phyloP scores from a whole-genome alignment of 2,329 filamentous ascomycete genomes.

The Leptographium procerum region DNA sequence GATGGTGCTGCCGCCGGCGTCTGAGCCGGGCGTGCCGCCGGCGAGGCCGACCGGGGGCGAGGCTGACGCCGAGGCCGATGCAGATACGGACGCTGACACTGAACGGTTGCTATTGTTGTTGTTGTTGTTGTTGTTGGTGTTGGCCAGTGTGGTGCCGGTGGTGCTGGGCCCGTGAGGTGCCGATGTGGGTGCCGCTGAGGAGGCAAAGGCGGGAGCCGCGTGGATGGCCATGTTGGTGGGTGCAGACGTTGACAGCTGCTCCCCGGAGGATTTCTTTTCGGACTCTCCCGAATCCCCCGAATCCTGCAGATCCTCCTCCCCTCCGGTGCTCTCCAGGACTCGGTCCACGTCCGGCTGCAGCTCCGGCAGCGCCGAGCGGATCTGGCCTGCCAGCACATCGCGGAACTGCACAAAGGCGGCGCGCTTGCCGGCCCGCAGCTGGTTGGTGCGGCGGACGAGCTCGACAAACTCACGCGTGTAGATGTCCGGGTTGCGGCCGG shows the following conservation, averaged over 20 bases:
- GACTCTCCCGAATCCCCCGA: too few species aligned
- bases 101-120: background rate
- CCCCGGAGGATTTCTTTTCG: background rate
- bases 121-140: too few species aligned
- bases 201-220: background rate
- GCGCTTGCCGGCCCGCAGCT: conserved; percentile 55
- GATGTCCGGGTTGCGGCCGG: conserved; percentile 61
- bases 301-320: too few species aligned
- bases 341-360: conserved; percentile 38
- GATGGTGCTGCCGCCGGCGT: background rate
- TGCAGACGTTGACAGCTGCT: background rate
- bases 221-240: background rate
- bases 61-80: background rate
- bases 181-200: background rate
- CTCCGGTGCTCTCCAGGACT: conserved; percentile 32
- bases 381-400: conserved; percentile 49
- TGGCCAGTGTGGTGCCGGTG: background rate
- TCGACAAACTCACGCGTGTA: conserved; percentile 66
- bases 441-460: conserved; percentile 53
- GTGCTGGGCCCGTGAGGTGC: background rate
- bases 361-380: conserved; percentile 48
- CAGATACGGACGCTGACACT: background rate
- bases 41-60: conserved; percentile 1
- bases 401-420: conserved; percentile 49
- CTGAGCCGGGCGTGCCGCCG: background rate